Conservation (phyloP, 1,284 basidiomycete species). For the Pseudomicrostroma phylloplanum region DNA sequence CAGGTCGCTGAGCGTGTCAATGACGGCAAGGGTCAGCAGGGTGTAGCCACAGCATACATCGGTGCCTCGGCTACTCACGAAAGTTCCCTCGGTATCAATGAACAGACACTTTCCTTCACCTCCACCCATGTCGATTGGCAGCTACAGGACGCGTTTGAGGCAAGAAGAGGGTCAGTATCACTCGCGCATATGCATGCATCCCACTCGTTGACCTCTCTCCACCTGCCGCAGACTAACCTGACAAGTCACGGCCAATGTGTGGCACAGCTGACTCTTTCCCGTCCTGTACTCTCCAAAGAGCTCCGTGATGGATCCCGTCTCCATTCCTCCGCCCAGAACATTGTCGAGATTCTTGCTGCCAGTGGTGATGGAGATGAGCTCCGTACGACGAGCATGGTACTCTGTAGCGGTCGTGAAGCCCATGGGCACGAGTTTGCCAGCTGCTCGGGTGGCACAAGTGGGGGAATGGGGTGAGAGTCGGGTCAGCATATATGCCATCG, state of each 20-base stretch:
- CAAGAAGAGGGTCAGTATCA: background rate
- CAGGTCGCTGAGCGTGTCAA: constrained; percentile 60
- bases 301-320: constrained; percentile 97
- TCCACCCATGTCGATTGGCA: constrained; percentile 94
- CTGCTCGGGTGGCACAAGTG: constrained; percentile 53
- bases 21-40: background rate
- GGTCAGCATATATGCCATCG: background rate
- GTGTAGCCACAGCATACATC: background rate
- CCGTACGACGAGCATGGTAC: constrained; percentile 83
- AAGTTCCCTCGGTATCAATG: constrained; percentile 98
- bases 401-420: constrained; percentile 98
- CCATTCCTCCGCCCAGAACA: constrained; percentile 90
- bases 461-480: background rate
- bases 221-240: constrained; percentile 55
- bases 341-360: constrained; percentile 94
- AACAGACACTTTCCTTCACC: constrained; percentile 98
- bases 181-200: background rate
- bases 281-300: constrained; percentile 98
- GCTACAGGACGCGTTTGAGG: constrained; percentile 47
- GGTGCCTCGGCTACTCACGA: constrained; percentile 52
- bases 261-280: constrained; percentile 96
- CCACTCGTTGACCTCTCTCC: background rate
- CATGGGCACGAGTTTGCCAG: constrained; percentile 89
- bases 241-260: constrained; percentile 95
- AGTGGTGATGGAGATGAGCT: constrained; percentile 93